These are phyloP conservation scores for Hanseniaspora lachancei DNA, from an alignment of 805 yeast genomes.

Conservation along the genomic window DNA sequence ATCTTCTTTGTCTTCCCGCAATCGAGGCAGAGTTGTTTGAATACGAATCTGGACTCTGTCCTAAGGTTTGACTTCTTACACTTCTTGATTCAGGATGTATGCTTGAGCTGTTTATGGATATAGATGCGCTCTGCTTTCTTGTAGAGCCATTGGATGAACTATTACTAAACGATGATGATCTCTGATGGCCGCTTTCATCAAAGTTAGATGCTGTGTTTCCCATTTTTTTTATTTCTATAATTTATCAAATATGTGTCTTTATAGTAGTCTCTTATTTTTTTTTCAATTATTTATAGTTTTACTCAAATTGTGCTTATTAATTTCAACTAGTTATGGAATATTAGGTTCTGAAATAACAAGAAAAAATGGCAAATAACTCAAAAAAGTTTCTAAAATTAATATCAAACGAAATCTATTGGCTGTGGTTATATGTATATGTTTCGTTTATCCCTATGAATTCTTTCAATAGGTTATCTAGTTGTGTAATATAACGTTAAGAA, in stretches of 20 bases:
- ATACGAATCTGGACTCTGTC: neutral
- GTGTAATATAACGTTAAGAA: too few species aligned
- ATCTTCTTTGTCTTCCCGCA: slow-evolving; percentile 18
- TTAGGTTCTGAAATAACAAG: too few species aligned
- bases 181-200: slow-evolving; percentile 4
- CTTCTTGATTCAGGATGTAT: slow-evolving; percentile 9
- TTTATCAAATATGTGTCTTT: too few species aligned
- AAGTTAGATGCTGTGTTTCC: slow-evolving; percentile 7
- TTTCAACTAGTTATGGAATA: too few species aligned
- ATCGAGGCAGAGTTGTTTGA: neutral
- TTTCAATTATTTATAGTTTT: slow-evolving; percentile 19
- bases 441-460: too few species aligned
- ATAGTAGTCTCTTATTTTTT: neutral
- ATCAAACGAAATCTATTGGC: too few species aligned
- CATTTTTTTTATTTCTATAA: neutral
- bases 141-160: neutral
- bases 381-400: too few species aligned
- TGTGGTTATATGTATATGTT: too few species aligned
- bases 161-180: neutral
- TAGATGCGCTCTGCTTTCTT: neutral
- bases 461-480: too few species aligned
- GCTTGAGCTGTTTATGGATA: neutral
- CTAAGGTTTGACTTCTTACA: neutral
- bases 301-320: too few species aligned
- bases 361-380: too few species aligned